phyloP scores from a whole-genome alignment of 164 flowering plant species.

The Amborella trichopoda region DNA sequence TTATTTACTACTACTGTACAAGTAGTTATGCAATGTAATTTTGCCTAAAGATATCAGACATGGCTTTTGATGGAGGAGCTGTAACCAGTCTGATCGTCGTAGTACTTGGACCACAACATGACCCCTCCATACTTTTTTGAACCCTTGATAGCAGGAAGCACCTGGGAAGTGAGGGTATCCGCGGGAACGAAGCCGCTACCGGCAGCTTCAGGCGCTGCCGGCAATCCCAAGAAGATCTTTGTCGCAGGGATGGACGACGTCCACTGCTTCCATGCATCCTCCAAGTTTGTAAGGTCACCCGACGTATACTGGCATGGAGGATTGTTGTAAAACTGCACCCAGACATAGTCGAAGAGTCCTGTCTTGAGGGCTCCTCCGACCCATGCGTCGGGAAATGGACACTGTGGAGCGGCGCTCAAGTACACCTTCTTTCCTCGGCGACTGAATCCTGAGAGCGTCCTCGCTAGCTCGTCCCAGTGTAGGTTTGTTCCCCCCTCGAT shows the following conservation, averaged over 20 bases:
- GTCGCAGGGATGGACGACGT: slow-evolving; percentile 5
- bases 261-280: slow-evolving; percentile 14
- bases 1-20: no score
- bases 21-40: no score
- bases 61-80: slow-evolving; percentile 7
- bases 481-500: slow-evolving; percentile 2
- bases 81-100: slow-evolving; percentile 10
- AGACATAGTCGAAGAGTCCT: slow-evolving; percentile 1
- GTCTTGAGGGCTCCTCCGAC: no score
- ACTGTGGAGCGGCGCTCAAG: no score
- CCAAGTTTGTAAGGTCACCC: neutral
- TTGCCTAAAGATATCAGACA: no score
- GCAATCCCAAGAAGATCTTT: slow-evolving; percentile 14
- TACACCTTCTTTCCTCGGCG: no score
- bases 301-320: neutral
- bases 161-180: slow-evolving; percentile 7
- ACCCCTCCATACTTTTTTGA: slow-evolving; percentile 22
- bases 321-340: slow-evolving; percentile 4
- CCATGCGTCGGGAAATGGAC: no score
- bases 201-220: slow-evolving; percentile 12
- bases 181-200: slow-evolving; percentile 13
- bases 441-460: no score
- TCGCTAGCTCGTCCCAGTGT: slow-evolving; percentile 15
- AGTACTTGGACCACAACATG: slow-evolving; percentile 15
- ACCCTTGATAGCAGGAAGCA: slow-evolving; percentile 11